Evolutionary conservation across 2,329 filamentous ascomycete genomes (phyloP), one percentile per base, ranked within the genome.

Genomic region (Zalaria sp.): DNA sequence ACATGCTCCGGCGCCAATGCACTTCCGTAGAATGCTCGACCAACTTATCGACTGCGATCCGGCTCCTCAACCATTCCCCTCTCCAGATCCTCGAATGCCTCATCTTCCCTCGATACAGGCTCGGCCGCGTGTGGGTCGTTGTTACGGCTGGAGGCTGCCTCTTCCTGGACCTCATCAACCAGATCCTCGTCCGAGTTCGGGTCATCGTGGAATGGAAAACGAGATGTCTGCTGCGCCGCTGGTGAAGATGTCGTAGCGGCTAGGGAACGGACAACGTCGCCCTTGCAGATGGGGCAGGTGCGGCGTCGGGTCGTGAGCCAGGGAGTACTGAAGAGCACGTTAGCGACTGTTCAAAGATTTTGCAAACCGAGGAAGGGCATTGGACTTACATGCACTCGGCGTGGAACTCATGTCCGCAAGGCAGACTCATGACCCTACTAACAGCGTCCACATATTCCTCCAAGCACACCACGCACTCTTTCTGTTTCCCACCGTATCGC

Each of bases 201-300:
- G 5, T 46, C 48, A 26, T 44, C 45, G 28, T 11, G 28, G 31
- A 6, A 25, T 18, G 25, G 3, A 37, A 26, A 27, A 35, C 28
- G 27, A 49, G 37, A 29, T 38, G 43, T 34, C 37, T 32, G 6
- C 36, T 42, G 32, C 34, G 35, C 10, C 7, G 42, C 40, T 44
- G 47, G 10, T 41, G 47, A 27, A 39, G 42, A 39, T 27, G 40
- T 43, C 4, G 40, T 11, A 27, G 53, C 49, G n/a, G 55, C 55
- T 6, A 64, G 51, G 5, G 59, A 62, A 36, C 70, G 62, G 10
- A 98, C 89, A 31, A 98, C 91, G 57, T 98, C 91, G 38, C 88
- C 87, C 66, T 98, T 98, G 67, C 91, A 98, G 46, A 98, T 96
- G 1, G 91, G 91, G 54, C 91, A 98, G n/a, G 91, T 98, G 48